Conservation (phyloP, 2,329 filamentous ascomycete genomes). For the Tolypocladium paradoxum region DNA sequence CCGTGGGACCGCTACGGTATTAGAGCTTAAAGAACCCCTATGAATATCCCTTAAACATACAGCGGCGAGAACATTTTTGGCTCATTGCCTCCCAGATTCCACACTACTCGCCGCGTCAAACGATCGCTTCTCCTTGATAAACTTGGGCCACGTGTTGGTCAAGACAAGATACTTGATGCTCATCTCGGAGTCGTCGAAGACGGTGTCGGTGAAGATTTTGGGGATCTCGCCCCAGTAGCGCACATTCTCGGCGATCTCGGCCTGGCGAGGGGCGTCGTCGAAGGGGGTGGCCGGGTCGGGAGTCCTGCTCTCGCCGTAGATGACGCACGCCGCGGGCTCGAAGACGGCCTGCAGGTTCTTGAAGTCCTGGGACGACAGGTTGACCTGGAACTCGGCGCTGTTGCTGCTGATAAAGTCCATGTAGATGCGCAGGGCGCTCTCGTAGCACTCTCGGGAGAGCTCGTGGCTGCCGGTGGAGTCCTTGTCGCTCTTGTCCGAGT, state of each 20-base stretch:
- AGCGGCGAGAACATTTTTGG: not conserved
- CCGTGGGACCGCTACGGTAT: not conserved
- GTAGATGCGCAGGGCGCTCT: constrained; percentile 49
- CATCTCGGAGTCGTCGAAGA: constrained; percentile 50
- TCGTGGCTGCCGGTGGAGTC: constrained; percentile 4
- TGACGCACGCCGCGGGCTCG: constrained; percentile 36
- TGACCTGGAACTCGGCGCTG: constrained; percentile 56
- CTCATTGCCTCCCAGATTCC: constrained; percentile 5
- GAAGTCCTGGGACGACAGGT: constrained; percentile 48
- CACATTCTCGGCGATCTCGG: constrained; percentile 12
- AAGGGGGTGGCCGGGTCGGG: constrained; percentile 35
- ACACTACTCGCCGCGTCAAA: constrained; percentile 11
- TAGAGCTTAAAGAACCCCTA: not conserved
- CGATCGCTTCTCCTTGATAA: constrained; percentile 32
- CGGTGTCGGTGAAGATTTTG: constrained; percentile 34
- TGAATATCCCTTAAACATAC: not conserved
- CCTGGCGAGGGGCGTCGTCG: constrained; percentile 16
- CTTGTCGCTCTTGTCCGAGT: constrained; percentile 8
- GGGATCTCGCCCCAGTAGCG: constrained; percentile 37
- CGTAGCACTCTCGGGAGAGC: constrained; percentile 40
- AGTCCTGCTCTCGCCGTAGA: constrained; percentile 27
- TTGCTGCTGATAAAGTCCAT: constrained; percentile 47
- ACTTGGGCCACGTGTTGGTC: constrained; percentile 60
- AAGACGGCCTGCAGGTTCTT: constrained; percentile 45
- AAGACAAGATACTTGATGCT: constrained; percentile 58